phyloP scores from a whole-genome alignment of 23 red algal genomes.

The Gracilariopsis chorda region DNA sequence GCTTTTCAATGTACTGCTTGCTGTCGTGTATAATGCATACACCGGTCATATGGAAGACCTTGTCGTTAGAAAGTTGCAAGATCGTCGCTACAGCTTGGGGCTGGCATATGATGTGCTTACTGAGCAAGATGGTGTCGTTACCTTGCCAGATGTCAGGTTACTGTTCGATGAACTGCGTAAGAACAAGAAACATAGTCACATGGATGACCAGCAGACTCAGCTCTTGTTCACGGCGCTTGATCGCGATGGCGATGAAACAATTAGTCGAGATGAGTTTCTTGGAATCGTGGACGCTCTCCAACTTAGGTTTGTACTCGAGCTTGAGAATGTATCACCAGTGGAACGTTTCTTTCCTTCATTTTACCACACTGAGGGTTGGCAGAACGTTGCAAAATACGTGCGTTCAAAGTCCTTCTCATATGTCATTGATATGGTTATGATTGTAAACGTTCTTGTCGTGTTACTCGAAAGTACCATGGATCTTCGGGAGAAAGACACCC shows the following conservation, averaged over 20 bases:
- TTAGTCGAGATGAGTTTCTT: constrained; percentile 62
- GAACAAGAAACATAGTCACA: constrained; percentile 49
- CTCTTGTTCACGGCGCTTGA: constrained; percentile 65
- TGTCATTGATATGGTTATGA: constrained; percentile 54
- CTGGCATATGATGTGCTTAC: constrained; percentile 45
- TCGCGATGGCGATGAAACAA: constrained; percentile 45
- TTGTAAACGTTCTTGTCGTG: constrained; percentile 59
- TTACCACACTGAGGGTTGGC: constrained; percentile 40
- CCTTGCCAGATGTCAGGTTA: constrained; percentile 23
- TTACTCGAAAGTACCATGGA: constrained; percentile 69
- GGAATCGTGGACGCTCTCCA: constrained; percentile 65
- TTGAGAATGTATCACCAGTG: constrained; percentile 23
- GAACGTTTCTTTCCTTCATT: constrained; percentile 46
- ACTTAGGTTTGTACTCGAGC: constrained; percentile 57
- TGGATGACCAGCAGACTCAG: constrained; percentile 24
- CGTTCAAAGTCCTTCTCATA: constrained; percentile 24
- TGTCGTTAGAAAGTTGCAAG: constrained; percentile 14
- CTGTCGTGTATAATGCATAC: constrained; percentile 77
- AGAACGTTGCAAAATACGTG: constrained; percentile 50
- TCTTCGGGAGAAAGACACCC: constrained; percentile 42
- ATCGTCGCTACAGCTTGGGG: constrained; percentile 31
- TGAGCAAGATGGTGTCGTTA: not conserved
- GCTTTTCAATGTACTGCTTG: constrained; percentile 60
- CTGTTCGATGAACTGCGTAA: constrained; percentile 64
- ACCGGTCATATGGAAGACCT: constrained; percentile 61